Conservation (phyloP, 306 rosid genomes). For the Begonia peltatifolia region DNA sequence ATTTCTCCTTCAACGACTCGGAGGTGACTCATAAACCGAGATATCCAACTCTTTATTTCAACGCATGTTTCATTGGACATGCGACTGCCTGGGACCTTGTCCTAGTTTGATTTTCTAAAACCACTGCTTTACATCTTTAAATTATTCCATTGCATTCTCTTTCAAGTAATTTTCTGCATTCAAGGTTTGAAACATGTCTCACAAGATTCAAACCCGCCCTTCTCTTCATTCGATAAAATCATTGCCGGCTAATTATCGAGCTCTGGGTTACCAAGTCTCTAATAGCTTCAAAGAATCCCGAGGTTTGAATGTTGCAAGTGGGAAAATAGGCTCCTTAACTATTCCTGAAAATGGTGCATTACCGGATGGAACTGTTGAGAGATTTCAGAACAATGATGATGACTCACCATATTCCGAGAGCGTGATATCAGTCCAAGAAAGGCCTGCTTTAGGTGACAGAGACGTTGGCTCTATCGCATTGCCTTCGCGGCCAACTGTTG, state of each 20-base stretch:
- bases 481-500: slow-evolving; percentile 38
- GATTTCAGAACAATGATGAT: slow-evolving; percentile 24
- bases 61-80: slow-evolving; percentile 36
- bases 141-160: slow-evolving; percentile 20
- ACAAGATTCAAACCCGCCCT: slow-evolving; percentile 29
- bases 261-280: slow-evolving; percentile 21
- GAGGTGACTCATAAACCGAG: slow-evolving; percentile 23
- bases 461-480: slow-evolving; percentile 38
- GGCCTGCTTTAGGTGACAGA: slow-evolving; percentile 37
- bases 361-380: slow-evolving; percentile 25
- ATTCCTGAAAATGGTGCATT: slow-evolving; percentile 43
- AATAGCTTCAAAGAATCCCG: slow-evolving; percentile 23
- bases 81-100: slow-evolving; percentile 42
- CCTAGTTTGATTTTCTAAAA: slow-evolving; percentile 37
- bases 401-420: slow-evolving; percentile 69
- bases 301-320: slow-evolving; percentile 21
- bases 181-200: slow-evolving; percentile 31
- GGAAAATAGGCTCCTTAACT: slow-evolving; percentile 17
- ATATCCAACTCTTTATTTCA: slow-evolving; percentile 29
- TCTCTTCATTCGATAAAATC: slow-evolving; percentile 54
- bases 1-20: slow-evolving; percentile 25
- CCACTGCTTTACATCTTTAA: slow-evolving; percentile 19
- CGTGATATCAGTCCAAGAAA: slow-evolving; percentile 24
- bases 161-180: slow-evolving; percentile 28
- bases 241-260: slow-evolving; percentile 49